Conservation (phyloP, 768 basidiomycete genomes). For the Lyophyllum atratum region DNA sequence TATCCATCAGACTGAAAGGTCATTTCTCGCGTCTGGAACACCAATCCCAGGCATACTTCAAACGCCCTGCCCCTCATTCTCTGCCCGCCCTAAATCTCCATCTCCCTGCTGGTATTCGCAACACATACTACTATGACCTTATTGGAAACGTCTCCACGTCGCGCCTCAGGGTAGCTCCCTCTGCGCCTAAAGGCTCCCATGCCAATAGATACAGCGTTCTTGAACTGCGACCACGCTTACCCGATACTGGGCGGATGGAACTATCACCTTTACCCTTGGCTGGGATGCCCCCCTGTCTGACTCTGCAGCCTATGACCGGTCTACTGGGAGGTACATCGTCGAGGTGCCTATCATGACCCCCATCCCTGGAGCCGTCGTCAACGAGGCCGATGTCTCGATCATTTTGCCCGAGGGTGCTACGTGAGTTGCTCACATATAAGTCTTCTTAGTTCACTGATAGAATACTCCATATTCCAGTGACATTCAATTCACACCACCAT, state of each 20-base stretch:
- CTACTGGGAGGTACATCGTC: constrained; percentile 67
- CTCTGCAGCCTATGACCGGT: constrained; percentile 63
- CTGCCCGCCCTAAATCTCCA: constrained; percentile 74
- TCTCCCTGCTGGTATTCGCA: constrained; percentile 80
- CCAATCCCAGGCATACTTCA: constrained; percentile 74
- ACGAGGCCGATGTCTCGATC: constrained; percentile 77
- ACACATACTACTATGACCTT: constrained; percentile 87
- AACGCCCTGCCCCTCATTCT: constrained; percentile 66
- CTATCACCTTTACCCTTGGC: constrained; percentile 90
- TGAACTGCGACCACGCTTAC: constrained; percentile 86
- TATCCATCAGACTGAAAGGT: constrained; percentile 76
- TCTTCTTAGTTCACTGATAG: constrained; percentile 2
- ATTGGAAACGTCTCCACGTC: constrained; percentile 98
- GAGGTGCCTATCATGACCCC: constrained; percentile 86
- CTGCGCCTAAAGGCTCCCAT: constrained; percentile 57
- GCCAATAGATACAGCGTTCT: constrained; percentile 63
- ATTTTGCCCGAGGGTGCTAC: constrained; percentile 94
- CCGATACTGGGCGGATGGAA: constrained; percentile 98
- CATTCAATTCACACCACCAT: constrained; percentile 75
- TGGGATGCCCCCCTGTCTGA: constrained; percentile 89
- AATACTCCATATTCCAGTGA: constrained; percentile 50
- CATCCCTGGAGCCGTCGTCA: constrained; percentile 77
- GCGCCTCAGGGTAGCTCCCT: constrained; percentile 69
- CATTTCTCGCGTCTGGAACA: constrained; percentile 92
- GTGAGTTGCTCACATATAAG: constrained; percentile 49